phyloP scores from a whole-genome alignment of 2,329 filamentous ascomycete genomes.

The Cadophora sp. region DNA sequence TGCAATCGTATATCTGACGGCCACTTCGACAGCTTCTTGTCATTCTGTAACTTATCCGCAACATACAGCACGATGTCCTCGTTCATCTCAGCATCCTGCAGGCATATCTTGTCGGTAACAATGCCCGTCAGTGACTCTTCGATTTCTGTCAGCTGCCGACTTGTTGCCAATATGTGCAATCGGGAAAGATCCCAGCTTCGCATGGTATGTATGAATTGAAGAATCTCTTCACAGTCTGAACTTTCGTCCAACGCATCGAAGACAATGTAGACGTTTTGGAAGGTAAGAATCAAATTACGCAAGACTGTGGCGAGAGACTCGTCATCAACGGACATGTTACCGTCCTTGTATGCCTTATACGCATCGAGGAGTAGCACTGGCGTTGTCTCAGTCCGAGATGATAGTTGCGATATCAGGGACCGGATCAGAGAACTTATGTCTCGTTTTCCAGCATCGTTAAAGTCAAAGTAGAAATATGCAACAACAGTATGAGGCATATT shows the following conservation, averaged over 20 bases:
- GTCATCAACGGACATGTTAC: slow-evolving; percentile 18
- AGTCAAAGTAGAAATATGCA: slow-evolving; percentile 51
- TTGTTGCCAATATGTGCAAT: slow-evolving; percentile 42
- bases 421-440: slow-evolving; percentile 44
- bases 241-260: slow-evolving; percentile 50
- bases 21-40: slow-evolving; percentile 39
- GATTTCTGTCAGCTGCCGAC: slow-evolving; percentile 46
- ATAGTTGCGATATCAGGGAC: slow-evolving; percentile 46
- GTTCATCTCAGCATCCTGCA: slow-evolving; percentile 32
- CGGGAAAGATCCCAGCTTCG: slow-evolving; percentile 26
- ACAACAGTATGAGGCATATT: slow-evolving; percentile 39
- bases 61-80: slow-evolving; percentile 43
- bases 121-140: slow-evolving; percentile 36
- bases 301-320: slow-evolving; percentile 25
- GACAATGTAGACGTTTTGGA: slow-evolving; percentile 46
- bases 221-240: slow-evolving; percentile 35
- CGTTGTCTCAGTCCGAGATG: slow-evolving; percentile 36
- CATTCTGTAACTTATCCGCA: slow-evolving; percentile 35
- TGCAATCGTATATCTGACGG: slow-evolving; percentile 34
- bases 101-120: slow-evolving; percentile 30
- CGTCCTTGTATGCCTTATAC: slow-evolving; percentile 16
- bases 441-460: slow-evolving; percentile 47
- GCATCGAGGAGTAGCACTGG: slow-evolving; percentile 28
- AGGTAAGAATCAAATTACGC: slow-evolving; percentile 34
- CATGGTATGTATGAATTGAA: slow-evolving; percentile 40